A percentile compares a stretch with the other conserved stretches of the same genome.
These are phyloP conservation scores for Xylaria sp. DNA, from an alignment of 2,329 filamentous ascomycete species.

Conservation along the genomic window DNA sequence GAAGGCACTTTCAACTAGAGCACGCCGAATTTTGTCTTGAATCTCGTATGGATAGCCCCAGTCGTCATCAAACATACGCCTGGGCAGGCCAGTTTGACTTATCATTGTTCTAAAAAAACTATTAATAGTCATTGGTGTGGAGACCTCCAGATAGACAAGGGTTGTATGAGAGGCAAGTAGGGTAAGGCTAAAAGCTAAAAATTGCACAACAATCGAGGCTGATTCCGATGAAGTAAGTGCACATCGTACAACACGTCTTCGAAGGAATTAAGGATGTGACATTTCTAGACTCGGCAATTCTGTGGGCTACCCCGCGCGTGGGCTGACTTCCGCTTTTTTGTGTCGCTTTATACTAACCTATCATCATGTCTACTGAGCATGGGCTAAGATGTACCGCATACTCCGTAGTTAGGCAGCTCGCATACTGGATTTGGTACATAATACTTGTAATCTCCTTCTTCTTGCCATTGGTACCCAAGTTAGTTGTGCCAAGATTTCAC, in stretches of 20 bases:
- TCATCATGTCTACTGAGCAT: neutral
- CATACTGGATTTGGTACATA: neutral
- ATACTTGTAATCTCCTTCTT: neutral
- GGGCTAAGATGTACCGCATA: neutral
- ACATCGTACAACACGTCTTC: neutral
- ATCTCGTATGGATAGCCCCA: neutral
- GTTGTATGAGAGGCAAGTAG: neutral
- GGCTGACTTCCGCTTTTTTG: neutral
- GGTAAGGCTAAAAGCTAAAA: neutral
- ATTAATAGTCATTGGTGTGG: slow-evolving; percentile 1
- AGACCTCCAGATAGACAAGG: neutral
- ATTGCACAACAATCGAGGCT: slow-evolving; percentile 12
- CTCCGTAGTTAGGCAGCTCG: neutral
- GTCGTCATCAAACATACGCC: neutral
- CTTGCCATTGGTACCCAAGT: neutral
- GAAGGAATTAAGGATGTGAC: neutral
- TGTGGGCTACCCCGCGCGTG: neutral
- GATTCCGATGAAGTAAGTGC: neutral
- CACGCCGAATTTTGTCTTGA: neutral
- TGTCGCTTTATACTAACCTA: neutral
- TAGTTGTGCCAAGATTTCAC: neutral
- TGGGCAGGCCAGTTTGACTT: neutral
- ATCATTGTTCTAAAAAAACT: neutral
- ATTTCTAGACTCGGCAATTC: neutral
- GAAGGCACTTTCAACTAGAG: slow-evolving; percentile 5